Conservation (phyloP, 2,329 filamentous ascomycete species). For the Didymosphaeria variabile region DNA sequence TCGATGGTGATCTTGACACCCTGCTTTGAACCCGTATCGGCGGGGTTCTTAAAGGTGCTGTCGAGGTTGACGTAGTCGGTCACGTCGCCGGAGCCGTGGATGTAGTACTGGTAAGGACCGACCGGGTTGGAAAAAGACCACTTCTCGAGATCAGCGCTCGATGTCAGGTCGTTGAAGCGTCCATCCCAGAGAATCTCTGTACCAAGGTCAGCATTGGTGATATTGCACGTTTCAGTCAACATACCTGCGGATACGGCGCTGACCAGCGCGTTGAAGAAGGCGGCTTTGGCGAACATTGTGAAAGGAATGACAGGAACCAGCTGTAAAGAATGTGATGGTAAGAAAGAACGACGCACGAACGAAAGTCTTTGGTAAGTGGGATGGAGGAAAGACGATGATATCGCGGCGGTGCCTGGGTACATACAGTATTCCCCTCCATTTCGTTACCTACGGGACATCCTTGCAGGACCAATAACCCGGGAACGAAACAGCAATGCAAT, state of each 20-base stretch:
- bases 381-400: neutral
- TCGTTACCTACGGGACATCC: neutral
- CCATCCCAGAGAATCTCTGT: conserved; percentile 68
- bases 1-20: conserved; percentile 76
- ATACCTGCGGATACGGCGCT: conserved; percentile 45
- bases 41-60: conserved; percentile 70
- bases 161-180: conserved; percentile 68
- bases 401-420: neutral
- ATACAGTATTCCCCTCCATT: neutral
- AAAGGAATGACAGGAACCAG: conserved; percentile 12
- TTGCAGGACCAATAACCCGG: neutral
- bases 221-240: neutral
- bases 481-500: conserved; percentile 2
- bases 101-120: conserved; percentile 78
- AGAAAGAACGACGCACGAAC: neutral
- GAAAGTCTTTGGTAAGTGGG: conserved; percentile 2
- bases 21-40: conserved; percentile 68
- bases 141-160: conserved; percentile 63
- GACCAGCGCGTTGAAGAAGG: conserved; percentile 40
- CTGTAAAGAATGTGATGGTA: neutral
- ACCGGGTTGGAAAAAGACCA: conserved; percentile 74
- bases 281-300: conserved; percentile 44
- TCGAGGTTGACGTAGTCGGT: conserved; percentile 70
- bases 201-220: neutral
- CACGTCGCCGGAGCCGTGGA: conserved; percentile 68